Evolutionary conservation across 139 green algal species (phyloP).

Genomic region (Coelastrella sp.): DNA sequence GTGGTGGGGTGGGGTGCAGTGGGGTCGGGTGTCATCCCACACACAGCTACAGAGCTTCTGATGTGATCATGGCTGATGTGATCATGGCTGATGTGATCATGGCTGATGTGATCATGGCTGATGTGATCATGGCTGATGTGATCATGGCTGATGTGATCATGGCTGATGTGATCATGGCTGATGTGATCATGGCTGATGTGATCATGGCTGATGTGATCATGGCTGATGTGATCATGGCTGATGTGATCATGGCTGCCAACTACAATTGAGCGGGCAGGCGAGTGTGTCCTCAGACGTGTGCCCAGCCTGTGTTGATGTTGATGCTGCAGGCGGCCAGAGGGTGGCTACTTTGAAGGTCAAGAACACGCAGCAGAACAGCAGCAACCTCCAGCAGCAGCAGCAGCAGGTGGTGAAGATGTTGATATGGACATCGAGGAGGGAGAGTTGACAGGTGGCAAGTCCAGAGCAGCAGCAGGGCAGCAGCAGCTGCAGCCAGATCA

Average conservation of each 20-base stretch:
- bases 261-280: background rate
- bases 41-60: too few species aligned
- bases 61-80: background rate
- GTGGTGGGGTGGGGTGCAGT: background rate
- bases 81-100: too few species aligned
- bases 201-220: too few species aligned
- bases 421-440: conserved; percentile 74
- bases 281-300: background rate
- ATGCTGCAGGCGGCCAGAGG: conserved; percentile 40
- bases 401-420: conserved; percentile 56
- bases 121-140: too few species aligned
- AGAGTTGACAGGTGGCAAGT: conserved; percentile 32
- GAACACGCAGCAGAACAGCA: conserved; percentile 49
- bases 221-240: background rate
- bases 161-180: too few species aligned
- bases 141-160: too few species aligned
- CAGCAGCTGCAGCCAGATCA: conserved; percentile 2
- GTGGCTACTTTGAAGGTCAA: conserved; percentile 52
- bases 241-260: background rate
- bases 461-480: background rate
- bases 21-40: background rate
- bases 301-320: background rate
- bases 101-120: too few species aligned
- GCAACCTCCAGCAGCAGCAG: background rate
- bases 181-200: too few species aligned